These are phyloP conservation scores for Musa itinerans DNA, from an alignment of 176 grass and related monocot species.

Conservation along the genomic window DNA sequence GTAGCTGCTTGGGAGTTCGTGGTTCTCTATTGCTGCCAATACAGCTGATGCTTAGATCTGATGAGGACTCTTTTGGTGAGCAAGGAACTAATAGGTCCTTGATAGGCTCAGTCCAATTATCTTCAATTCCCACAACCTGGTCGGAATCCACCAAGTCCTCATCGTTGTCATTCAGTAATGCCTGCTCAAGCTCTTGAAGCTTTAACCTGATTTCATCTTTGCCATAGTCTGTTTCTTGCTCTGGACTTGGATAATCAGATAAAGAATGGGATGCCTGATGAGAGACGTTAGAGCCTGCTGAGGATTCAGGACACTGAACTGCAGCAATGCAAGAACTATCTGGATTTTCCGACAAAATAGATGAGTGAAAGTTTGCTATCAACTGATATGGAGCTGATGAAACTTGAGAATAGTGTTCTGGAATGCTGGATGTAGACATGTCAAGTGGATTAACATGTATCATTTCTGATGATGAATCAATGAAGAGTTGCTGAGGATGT, in stretches of 20 bases:
- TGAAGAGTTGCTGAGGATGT: conserved; percentile 38
- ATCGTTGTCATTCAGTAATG: conserved; percentile 62
- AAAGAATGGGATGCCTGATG: conserved; percentile 52
- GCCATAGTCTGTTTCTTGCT: conserved; percentile 54
- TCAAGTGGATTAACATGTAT: not conserved
- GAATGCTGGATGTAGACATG: conserved; percentile 25
- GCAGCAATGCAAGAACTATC: conserved; percentile 37
- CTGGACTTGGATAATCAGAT: conserved; percentile 60
- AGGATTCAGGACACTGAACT: conserved; percentile 35
- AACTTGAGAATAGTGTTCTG: conserved; percentile 40
- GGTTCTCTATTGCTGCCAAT: conserved; percentile 44
- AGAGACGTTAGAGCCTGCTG: conserved; percentile 57
- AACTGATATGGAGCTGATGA: conserved; percentile 41
- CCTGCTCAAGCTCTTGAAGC: conserved; percentile 83
- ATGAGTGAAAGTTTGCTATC: conserved; percentile 33
- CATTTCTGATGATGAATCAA: conserved; percentile 24
- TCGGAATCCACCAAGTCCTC: conserved; percentile 52
- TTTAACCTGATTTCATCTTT: conserved; percentile 80
- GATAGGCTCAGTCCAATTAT: conserved; percentile 62
- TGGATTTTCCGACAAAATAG: conserved; percentile 32
- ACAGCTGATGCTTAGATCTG: conserved; percentile 66
- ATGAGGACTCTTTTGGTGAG: conserved; percentile 70
- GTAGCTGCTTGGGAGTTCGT: conserved; percentile 66
- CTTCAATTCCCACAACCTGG: conserved; percentile 42
- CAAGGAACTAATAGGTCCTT: conserved; percentile 46